Evolutionary conservation across 768 basidiomycete genomes (phyloP).

Genomic region (Pholiota microspora): DNA sequence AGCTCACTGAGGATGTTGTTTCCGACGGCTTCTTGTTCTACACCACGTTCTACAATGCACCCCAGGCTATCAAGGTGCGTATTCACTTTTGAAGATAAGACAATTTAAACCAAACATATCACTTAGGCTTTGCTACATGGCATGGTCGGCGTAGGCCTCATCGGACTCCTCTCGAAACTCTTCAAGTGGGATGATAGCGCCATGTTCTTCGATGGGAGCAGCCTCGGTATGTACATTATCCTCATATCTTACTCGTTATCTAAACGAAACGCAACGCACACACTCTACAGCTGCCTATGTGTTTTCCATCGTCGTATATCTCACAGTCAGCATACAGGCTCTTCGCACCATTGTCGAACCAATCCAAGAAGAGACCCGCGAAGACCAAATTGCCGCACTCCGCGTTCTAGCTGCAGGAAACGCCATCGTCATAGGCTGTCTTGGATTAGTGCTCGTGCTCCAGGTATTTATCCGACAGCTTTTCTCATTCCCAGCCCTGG

Average conservation of each 20-base stretch:
- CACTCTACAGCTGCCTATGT: conserved; percentile 60
- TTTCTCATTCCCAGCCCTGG: not conserved
- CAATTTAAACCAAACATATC: not conserved
- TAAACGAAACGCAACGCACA: not conserved
- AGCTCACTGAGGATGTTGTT: conserved; percentile 60
- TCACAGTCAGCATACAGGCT: conserved; percentile 77
- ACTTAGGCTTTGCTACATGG: conserved; percentile 84
- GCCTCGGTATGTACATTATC: conserved; percentile 61
- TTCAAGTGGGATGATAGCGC: conserved; percentile 91
- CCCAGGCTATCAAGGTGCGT: conserved; percentile 87
- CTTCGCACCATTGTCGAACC: conserved; percentile 76
- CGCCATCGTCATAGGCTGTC: conserved; percentile 70
- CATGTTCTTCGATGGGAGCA: conserved; percentile 91
- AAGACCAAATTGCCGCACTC: conserved; percentile 76
- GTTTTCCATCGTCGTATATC: conserved; percentile 76
- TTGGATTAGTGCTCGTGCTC: conserved; percentile 62
- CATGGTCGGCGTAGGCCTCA: conserved; percentile 74
- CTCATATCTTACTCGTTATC: not conserved
- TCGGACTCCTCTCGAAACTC: conserved; percentile 76
- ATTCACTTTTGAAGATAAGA: not conserved
- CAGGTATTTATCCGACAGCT: conserved; percentile 41
- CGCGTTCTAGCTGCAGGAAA: conserved; percentile 85
- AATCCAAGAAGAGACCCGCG: conserved; percentile 49
- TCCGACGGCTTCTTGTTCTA: conserved; percentile 89
- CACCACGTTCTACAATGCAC: conserved; percentile 88